These are phyloP conservation scores for Debaryomycetaceae sp. DNA, from an alignment of 1,139 yeast species.

Conservation along the genomic window DNA sequence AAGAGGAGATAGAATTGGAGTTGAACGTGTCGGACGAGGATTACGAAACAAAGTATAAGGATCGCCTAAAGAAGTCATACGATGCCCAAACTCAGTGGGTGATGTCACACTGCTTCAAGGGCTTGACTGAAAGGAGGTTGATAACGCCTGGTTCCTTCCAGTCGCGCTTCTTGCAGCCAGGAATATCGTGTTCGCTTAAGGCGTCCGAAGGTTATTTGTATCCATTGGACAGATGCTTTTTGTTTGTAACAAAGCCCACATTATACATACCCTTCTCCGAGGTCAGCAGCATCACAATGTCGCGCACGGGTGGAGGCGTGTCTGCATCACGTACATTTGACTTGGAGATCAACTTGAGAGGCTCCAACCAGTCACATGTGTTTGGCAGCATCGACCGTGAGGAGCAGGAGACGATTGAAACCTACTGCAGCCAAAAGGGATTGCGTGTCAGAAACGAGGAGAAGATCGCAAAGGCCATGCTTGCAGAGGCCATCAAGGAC, in stretches of 20 bases:
- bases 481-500: slow-evolving; percentile 73
- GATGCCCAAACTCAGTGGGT: slow-evolving; percentile 85
- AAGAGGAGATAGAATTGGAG: slow-evolving; percentile 90
- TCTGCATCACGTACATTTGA: slow-evolving; percentile 90
- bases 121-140: slow-evolving; percentile 82
- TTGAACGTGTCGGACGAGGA: slow-evolving; percentile 83
- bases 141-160: slow-evolving; percentile 83
- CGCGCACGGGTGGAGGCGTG: slow-evolving; percentile 82
- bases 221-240: slow-evolving; percentile 84
- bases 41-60: slow-evolving; percentile 72
- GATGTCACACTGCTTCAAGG: slow-evolving; percentile 84
- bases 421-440: slow-evolving; percentile 73
- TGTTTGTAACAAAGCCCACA: slow-evolving; percentile 93
- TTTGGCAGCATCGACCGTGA: slow-evolving; percentile 90
- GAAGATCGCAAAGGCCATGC: slow-evolving; percentile 76
- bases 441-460: slow-evolving; percentile 85
- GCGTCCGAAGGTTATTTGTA: slow-evolving; percentile 94
- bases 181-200: slow-evolving; percentile 86
- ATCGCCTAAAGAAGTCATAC: slow-evolving; percentile 70
- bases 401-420: slow-evolving; percentile 79
- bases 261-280: slow-evolving; percentile 87
- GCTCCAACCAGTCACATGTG: slow-evolving; percentile 67
- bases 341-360: slow-evolving; percentile 69
- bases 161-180: slow-evolving; percentile 73
- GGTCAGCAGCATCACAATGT: slow-evolving; percentile 70